phyloP scores from a whole-genome alignment of 2,329 filamentous ascomycete genomes.

The Diplocarpon rosae region DNA sequence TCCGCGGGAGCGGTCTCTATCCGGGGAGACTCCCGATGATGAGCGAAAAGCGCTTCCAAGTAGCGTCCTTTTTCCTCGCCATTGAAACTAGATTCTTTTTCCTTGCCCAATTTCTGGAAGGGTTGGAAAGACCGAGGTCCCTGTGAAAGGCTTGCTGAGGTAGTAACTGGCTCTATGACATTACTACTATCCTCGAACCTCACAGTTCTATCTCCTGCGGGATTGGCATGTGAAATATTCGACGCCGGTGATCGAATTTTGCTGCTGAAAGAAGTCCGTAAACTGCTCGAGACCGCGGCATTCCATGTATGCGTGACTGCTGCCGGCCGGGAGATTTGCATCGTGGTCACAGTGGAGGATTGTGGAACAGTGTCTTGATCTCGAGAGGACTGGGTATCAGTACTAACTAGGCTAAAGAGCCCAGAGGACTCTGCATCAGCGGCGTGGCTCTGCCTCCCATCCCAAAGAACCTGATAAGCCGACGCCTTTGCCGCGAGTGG shows the following conservation, averaged over 20 bases:
- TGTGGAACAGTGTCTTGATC: neutral
- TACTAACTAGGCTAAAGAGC: neutral
- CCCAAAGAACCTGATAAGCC: neutral
- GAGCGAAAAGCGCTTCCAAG: slow-evolving; percentile 1
- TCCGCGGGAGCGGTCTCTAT: neutral
- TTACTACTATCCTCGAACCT: neutral
- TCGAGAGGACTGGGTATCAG: neutral
- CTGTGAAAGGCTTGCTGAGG: neutral
- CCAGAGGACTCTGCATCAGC: neutral
- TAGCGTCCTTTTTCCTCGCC: neutral
- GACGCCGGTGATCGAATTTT: slow-evolving; percentile 5
- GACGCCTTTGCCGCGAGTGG: neutral
- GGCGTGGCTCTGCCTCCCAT: neutral
- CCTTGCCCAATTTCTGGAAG: neutral
- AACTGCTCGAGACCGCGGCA: slow-evolving; percentile 30
- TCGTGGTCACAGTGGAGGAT: neutral
- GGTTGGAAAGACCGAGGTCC: neutral
- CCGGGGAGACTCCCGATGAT: neutral
- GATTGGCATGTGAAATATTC: neutral
- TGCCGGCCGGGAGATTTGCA: neutral
- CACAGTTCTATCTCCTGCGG: neutral
- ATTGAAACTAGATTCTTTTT: neutral
- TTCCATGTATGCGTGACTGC: slow-evolving; percentile 29
- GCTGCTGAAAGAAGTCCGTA: slow-evolving; percentile 32
- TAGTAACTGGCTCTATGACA: neutral